Evolutionary conservation across 2,329 filamentous ascomycete genomes (phyloP), one percentile per base, ranked within the genome.

Genomic region (Xylariaceae sp.): DNA sequence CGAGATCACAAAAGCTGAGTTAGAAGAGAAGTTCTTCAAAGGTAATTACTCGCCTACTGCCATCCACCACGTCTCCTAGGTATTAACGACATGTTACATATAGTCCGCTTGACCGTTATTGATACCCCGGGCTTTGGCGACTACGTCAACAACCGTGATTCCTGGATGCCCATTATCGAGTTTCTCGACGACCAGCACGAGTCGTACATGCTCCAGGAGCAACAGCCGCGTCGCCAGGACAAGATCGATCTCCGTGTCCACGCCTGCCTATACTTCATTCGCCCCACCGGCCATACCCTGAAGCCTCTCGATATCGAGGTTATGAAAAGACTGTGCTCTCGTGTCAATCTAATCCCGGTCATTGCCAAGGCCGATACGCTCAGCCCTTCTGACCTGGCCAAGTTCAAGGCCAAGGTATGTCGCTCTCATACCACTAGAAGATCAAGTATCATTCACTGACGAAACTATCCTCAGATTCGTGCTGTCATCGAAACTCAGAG

Each of bases 21-120:
- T 99, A 58, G 94, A 99, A 77, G 94, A 99, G 86, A 99, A 99
- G 80, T 99, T 99, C 82, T 99, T 99, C 87, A 99, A 99, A 83
- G 92, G 92, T 96, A 49, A 39, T 35, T 31, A 14, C 39, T 36
- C 27, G 32, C 39, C 18, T 6, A 18, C n/a, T 32, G 6, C 22
- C n/a, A 31, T 35, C n/a, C n/a, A 31, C 11, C 42, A 17, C 35
- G 30, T 15, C 35, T 18, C n/a, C 17, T 19, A 30, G 46, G 54
- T 54, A 57, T 52, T 22, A 36, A 45, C 38, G 51, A 60, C 40
- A 32, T 44, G 27, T 62, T 41, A 32, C 67, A 7, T 27, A 4
- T 27, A 97, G 94, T 99, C 70, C 94, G 94, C 70, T 78, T 99
- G 68, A 99, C 94, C 58, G 94, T 99, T 67, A 99, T 99, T 70